Conservation (phyloP, 2,329 filamentous ascomycete genomes). For the Aspergillus neotritici region DNA sequence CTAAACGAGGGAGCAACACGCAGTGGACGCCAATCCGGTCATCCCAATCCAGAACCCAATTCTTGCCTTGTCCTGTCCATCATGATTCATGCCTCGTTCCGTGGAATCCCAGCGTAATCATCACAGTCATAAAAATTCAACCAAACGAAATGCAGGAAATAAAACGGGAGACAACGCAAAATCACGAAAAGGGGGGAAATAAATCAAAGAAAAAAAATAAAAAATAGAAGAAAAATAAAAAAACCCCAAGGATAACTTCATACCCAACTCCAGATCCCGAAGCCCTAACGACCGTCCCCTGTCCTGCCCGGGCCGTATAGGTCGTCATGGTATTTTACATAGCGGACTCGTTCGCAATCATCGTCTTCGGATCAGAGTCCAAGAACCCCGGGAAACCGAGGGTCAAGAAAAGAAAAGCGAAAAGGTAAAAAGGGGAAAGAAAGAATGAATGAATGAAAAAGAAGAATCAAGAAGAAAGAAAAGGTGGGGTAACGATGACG, state of each 20-base stretch:
- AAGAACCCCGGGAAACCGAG: background rate
- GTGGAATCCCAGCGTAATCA: conserved; percentile 2
- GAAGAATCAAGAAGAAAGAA: background rate
- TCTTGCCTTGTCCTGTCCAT: background rate
- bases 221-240: background rate
- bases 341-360: conserved; percentile 9
- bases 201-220: background rate
- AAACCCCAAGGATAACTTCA: background rate
- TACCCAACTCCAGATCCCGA: conserved; percentile 8
- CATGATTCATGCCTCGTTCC: conserved; percentile 3
- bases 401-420: background rate
- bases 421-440: background rate
- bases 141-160: conserved; percentile 1
- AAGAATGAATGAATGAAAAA: background rate
- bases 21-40: too few relatives aligned
- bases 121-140: conserved; percentile 1
- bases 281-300: conserved; percentile 1
- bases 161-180: conserved; percentile 1
- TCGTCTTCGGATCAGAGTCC: background rate
- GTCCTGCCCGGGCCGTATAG: conserved; percentile 5
- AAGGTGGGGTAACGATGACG: background rate
- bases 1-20: too few relatives aligned
- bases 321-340: conserved; percentile 13
- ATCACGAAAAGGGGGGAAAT: background rate
- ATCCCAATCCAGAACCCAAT: too few relatives aligned